These are phyloP conservation scores for Dipteronia dyeriana DNA, from an alignment of 345 rosid genomes.

Conservation along the genomic window DNA sequence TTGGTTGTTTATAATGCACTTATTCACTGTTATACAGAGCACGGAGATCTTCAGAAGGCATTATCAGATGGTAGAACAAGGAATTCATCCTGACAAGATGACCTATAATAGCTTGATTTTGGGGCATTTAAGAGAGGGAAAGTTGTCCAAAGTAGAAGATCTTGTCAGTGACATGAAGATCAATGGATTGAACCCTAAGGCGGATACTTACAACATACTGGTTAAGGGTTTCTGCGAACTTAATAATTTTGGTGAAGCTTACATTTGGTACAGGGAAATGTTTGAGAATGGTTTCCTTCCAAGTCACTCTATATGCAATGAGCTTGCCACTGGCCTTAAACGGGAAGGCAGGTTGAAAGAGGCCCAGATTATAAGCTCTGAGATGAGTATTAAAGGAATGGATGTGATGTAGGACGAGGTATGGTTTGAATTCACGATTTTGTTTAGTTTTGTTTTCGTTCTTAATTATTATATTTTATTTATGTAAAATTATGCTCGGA, in stretches of 20 bases:
- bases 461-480: background rate
- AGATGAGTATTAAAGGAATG: slow-evolving; percentile 46
- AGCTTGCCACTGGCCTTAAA: slow-evolving; percentile 59
- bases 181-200: slow-evolving; percentile 49
- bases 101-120: slow-evolving; percentile 69
- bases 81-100: slow-evolving; percentile 55
- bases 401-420: slow-evolving; percentile 19
- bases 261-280: slow-evolving; percentile 6
- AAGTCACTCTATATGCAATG: slow-evolving; percentile 28
- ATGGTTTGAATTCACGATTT: no score
- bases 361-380: slow-evolving; percentile 49
- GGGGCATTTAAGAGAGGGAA: slow-evolving; percentile 52
- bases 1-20: slow-evolving; percentile 49
- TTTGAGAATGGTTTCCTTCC: no score
- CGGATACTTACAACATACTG: slow-evolving; percentile 68
- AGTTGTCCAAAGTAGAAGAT: slow-evolving; percentile 36
- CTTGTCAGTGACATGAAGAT: slow-evolving; percentile 59
- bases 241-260: slow-evolving; percentile 56
- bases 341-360: slow-evolving; percentile 58
- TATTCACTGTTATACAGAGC: slow-evolving; percentile 53
- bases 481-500: background rate
- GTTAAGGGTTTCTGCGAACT: slow-evolving; percentile 58
- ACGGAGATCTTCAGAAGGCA: slow-evolving; percentile 54
- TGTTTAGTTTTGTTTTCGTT: no score
- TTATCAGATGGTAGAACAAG: slow-evolving; percentile 51